Base-by-base conservation (phyloP, 495 filamentous ascomycete species). In the Endocarpon pusillum region DNA sequence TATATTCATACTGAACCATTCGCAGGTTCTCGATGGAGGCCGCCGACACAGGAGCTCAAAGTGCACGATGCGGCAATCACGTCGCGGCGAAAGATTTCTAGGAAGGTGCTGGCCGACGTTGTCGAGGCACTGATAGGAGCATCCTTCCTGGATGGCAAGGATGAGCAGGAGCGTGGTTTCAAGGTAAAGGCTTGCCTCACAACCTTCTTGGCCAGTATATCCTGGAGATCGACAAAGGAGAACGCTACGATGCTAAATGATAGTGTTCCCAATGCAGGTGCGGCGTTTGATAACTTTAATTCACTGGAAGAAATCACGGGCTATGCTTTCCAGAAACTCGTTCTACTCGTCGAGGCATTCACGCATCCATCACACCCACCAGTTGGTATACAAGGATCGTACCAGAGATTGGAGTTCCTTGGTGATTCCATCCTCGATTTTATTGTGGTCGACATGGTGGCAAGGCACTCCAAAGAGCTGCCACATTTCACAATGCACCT, bases 321-420 rank as follows among this genome's bases (percentile, higher is more conserved):
- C 3, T 81, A 94, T 55, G 61, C 43, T 0, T 97, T 94, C 59
- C 59, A 42, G 0, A 73, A 83, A 40, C 69, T 71, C 35, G 44
- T 63, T 8, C 61, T 94, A 1, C 60, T 94, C n/a, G 45, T 78
- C 12, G 85, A 94, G 56, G 81, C 86, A 2, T 60, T 92, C 20
- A 94, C 85, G 0, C 89, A 94, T 47, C 59, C 75, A 0, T 92
- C 84, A 2, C 81, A 66, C 42, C 58, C 54, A 22, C 28, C 28
- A 5, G 4, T 31, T 31, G 5, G 5, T 4, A 17, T 15, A 14
- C 19, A n/a, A 7, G 45, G 51, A n/a, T 86, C 78, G 4, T 81
- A 91, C 49, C 78, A 96, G 42, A 74, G 86, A 0, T 65, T 94
- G 10, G 89, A 97, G 49, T 96, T 84, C 51, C 62, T 94, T 1